Evolutionary conservation across 305 asterid genomes (phyloP).

Genomic region (Solanum hybrid): DNA sequence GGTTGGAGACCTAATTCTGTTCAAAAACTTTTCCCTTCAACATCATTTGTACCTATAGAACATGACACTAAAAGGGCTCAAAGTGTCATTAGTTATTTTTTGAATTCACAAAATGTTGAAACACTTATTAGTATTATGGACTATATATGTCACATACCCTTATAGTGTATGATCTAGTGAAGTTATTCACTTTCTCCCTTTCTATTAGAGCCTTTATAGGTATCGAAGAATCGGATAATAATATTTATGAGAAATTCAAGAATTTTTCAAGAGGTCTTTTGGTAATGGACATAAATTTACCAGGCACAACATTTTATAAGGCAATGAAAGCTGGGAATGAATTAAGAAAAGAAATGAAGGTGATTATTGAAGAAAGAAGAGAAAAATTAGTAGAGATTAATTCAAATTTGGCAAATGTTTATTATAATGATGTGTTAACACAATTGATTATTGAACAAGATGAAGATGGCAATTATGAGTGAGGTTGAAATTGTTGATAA

Average conservation of each 20-base stretch:
- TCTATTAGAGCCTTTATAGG: neutral
- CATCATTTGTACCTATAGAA: neutral
- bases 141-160: neutral
- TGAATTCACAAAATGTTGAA: neutral
- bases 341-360: neutral
- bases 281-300: neutral
- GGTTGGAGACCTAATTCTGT: neutral
- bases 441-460: neutral
- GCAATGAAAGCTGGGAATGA: neutral
- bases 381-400: neutral
- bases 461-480: conserved; percentile 11
- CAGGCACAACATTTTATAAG: conserved; percentile 6
- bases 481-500: conserved; percentile 13
- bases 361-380: neutral
- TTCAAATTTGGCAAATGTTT: neutral
- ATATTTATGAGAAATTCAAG: neutral
- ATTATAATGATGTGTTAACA: neutral
- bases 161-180: neutral
- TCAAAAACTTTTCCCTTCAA: neutral
- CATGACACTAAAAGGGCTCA: neutral
- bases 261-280: neutral
- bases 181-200: neutral
- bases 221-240: neutral
- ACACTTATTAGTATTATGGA: neutral
- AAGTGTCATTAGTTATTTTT: neutral